phyloP scores from a whole-genome alignment of 345 rosid genomes.

The rapeseed (Brassica napus) region Da-Ae NC_063440.1:808501-809000 shows the following conservation, averaged over 20 bases:
- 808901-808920: conserved; percentile 72
- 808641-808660: no score
- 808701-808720: conserved; percentile 87
- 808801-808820: neutral
- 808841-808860: no score
- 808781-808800: conserved; percentile 10
- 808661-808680: no score
- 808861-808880: neutral
- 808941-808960: conserved; percentile 83
- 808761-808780: conserved; percentile 64
- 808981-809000: conserved; percentile 94
- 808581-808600: no score
- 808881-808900: neutral
- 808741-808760: conserved; percentile 68
- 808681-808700: conserved; percentile 62
- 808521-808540: no score
- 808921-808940: conserved; percentile 84
- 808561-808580: no score
- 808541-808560: no score
- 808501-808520: no score
- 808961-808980: conserved; percentile 94
- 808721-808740: conserved; percentile 67
- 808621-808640: no score
- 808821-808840: neutral
- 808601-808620: no score